Evolutionary conservation across 345 rosid genomes (phyloP).

Genomic region (Salix dunnii): DNA sequence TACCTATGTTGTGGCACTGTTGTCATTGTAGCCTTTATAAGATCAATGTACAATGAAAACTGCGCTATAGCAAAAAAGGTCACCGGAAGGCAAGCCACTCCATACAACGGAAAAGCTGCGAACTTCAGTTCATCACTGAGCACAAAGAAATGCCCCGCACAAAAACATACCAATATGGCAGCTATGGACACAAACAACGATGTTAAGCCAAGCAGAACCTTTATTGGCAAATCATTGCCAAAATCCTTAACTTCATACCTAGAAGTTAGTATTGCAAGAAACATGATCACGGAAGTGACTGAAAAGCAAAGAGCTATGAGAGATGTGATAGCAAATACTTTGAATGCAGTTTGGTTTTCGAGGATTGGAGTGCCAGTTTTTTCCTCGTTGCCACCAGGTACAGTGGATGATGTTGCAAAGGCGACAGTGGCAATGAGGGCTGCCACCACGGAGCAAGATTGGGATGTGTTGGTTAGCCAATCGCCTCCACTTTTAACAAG

Average conservation of each 20-base stretch:
- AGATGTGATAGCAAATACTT: slow-evolving; percentile 23
- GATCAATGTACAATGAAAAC: slow-evolving; percentile 47
- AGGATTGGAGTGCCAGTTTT: slow-evolving; percentile 4
- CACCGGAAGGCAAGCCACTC: slow-evolving; percentile 46
- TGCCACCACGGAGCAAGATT: slow-evolving; percentile 54
- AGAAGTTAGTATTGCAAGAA: slow-evolving; percentile 27
- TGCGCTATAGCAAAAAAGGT: slow-evolving; percentile 42
- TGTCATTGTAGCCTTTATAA: slow-evolving; percentile 34
- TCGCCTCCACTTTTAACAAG: slow-evolving; percentile 39
- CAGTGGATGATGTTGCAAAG: slow-evolving; percentile 43
- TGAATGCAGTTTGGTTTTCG: slow-evolving; percentile 10
- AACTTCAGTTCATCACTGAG: slow-evolving; percentile 34
- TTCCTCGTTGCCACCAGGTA: slow-evolving; percentile 25
- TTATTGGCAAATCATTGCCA: slow-evolving; percentile 3
- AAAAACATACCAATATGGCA: slow-evolving; percentile 36
- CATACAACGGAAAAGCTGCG: slow-evolving; percentile 42
- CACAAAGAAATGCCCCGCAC: slow-evolving; percentile 54
- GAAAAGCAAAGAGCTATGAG: slow-evolving; percentile 29
- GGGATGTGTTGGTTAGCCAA: slow-evolving; percentile 47
- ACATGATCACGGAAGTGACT: slow-evolving; percentile 22
- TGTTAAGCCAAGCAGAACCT: slow-evolving; percentile 17
- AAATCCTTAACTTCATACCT: slow-evolving; percentile 21
- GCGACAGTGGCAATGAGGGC: slow-evolving; percentile 56
- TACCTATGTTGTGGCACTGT: slow-evolving; percentile 42
- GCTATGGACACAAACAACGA: slow-evolving; percentile 23